Evolutionary conservation across 192 early-diverging fungal species (phyloP).

Genomic region (Spinellus fusiger): DNA sequence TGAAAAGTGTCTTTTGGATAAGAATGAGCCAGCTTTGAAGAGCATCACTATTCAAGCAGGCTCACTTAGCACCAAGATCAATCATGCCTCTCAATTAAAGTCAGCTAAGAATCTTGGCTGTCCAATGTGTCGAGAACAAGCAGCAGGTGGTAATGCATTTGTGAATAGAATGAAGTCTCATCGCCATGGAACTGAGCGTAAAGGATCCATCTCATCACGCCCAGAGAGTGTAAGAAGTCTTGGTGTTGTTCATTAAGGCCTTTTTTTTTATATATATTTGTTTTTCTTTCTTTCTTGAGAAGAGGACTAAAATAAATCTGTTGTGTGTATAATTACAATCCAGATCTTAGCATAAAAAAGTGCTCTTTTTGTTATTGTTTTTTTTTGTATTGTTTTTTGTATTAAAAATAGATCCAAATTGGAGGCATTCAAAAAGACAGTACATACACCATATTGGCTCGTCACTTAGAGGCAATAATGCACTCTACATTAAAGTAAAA

Average conservation of each 20-base stretch:
- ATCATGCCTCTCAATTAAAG: constrained; percentile 41
- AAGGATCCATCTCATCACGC: constrained; percentile 1
- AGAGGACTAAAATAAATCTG: not conserved
- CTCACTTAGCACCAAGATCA: constrained; percentile 38
- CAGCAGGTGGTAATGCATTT: constrained; percentile 32
- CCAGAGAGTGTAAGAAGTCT: constrained; percentile 16
- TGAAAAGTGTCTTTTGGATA: constrained; percentile 69
- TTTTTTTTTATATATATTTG: not conserved
- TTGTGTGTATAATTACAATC: too few species aligned
- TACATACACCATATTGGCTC: too few species aligned
- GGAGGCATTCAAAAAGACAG: too few species aligned
- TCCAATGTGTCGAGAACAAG: constrained; percentile 48
- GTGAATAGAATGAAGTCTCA: constrained; percentile 30
- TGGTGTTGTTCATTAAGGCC: constrained; percentile 10
- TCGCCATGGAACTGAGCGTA: not conserved
- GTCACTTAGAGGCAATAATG: too few species aligned
- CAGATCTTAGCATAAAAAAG: too few species aligned
- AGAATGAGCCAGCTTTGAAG: constrained; percentile 35
- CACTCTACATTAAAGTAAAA: too few species aligned
- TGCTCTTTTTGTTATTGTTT: not conserved
- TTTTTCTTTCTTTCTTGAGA: not conserved
- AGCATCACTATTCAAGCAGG: constrained; percentile 10
- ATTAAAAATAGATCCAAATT: too few species aligned
- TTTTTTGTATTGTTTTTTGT: not conserved
- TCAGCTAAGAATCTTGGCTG: constrained; percentile 38